A percentile compares a stretch with the other conserved stretches of the same genome.
Conservation (phyloP, 805 yeast species). For the Monosporozyma aerobia region DNA sequence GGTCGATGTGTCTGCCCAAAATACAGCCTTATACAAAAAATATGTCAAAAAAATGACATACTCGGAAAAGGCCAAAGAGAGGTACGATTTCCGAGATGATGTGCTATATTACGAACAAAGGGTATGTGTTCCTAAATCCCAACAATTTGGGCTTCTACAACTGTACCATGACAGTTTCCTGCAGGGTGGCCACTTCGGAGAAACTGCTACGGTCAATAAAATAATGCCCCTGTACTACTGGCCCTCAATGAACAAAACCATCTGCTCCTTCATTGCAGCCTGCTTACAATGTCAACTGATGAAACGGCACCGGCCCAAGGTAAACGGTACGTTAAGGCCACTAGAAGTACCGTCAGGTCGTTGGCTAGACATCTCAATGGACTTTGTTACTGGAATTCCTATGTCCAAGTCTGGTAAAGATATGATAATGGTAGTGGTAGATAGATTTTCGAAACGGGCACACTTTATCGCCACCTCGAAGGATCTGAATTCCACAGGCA, state of each 20-base stretch:
- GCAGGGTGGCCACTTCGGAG: constrained; percentile 10
- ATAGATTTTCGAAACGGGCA: constrained; percentile 11
- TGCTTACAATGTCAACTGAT: constrained; percentile 9
- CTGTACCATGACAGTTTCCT: constrained; percentile 5
- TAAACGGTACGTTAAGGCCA: constrained; percentile 8
- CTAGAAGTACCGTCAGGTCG: constrained; percentile 8
- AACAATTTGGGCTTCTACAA: not conserved
- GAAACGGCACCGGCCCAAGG: constrained; percentile 1
- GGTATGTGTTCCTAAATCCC: not conserved
- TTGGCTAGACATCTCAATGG: constrained; percentile 14
- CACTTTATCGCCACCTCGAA: constrained; percentile 9
- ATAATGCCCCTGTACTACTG: constrained; percentile 6
- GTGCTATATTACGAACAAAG: too few species aligned
- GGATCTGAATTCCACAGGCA: constrained; percentile 5
- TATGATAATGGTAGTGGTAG: constrained; percentile 12
- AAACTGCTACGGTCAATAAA: constrained; percentile 3
- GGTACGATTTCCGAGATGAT: too few species aligned
- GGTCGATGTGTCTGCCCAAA: too few species aligned
- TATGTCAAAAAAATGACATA: too few species aligned
- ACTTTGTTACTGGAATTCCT: too few species aligned
- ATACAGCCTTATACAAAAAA: too few species aligned
- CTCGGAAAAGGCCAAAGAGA: too few species aligned
- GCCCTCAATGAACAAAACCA: constrained; percentile 2
- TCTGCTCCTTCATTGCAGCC: not conserved
- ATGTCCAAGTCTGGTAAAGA: constrained; percentile 5